A percentile compares a stretch with the other conserved stretches of the same genome.
Conservation (phyloP, 129 eudicot species). For the Rutidosis leptorrhynchoides region DNA sequence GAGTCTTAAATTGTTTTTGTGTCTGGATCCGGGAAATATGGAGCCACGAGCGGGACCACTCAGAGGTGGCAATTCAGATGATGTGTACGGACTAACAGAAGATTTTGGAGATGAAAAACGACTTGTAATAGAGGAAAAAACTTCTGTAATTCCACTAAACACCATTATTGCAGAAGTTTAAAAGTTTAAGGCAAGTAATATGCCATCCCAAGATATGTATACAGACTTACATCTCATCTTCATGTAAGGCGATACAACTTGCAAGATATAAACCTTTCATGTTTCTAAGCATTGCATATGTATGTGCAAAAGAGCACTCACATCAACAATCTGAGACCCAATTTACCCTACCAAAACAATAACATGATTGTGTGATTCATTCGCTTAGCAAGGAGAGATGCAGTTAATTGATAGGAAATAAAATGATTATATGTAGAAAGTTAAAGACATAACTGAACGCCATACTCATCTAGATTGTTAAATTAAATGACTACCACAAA, state of each 20-base stretch:
- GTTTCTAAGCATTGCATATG: slow-evolving; percentile 11
- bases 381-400: neutral
- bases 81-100: slow-evolving; percentile 36
- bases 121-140: slow-evolving; percentile 49
- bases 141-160: slow-evolving; percentile 50
- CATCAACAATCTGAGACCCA: slow-evolving; percentile 19
- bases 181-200: slow-evolving; percentile 19
- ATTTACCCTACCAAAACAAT: slow-evolving; percentile 32
- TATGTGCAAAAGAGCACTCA: slow-evolving; percentile 4
- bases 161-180: slow-evolving; percentile 47
- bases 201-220: slow-evolving; percentile 24
- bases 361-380: neutral
- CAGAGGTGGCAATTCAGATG: slow-evolving; percentile 66
- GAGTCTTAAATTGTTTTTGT: slow-evolving; percentile 53
- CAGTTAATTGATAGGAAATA: neutral
- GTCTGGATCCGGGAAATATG: slow-evolving; percentile 40
- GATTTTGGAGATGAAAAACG: slow-evolving; percentile 49
- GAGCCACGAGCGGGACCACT: slow-evolving; percentile 45
- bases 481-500: neutral
- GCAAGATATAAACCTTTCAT: slow-evolving; percentile 15
- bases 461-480: neutral
- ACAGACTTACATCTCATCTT: slow-evolving; percentile 25
- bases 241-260: slow-evolving; percentile 18
- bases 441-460: neutral
- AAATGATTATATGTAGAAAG: neutral